Evolutionary conservation across 83 land plant species (phyloP).

Genomic region (Isoetes engelmannii): DNA sequence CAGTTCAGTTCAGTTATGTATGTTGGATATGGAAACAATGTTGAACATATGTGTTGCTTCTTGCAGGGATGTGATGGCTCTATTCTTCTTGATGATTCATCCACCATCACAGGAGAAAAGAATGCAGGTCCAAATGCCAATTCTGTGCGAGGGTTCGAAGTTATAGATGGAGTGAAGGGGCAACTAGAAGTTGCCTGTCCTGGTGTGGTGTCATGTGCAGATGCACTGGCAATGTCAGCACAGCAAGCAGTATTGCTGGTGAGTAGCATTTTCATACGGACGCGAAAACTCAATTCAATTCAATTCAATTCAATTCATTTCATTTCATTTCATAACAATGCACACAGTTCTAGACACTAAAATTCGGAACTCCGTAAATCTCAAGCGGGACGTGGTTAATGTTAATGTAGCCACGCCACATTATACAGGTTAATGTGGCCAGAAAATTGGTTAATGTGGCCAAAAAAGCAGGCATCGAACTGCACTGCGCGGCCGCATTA

Average conservation of each 20-base stretch:
- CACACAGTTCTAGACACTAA: too few species aligned
- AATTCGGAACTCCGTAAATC: too few species aligned
- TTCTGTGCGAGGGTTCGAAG: slow-evolving; percentile 44
- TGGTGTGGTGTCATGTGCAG: slow-evolving; percentile 43
- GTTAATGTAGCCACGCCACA: too few species aligned
- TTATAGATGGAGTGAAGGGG: slow-evolving; percentile 38
- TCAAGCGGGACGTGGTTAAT: too few species aligned
- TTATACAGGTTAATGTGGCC: too few species aligned
- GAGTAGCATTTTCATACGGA: neutral
- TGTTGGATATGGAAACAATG: neutral
- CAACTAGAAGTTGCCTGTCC: slow-evolving; percentile 41
- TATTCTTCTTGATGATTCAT: slow-evolving; percentile 36
- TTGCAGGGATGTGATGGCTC: slow-evolving; percentile 50
- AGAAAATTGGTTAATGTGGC: too few species aligned
- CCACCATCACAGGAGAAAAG: slow-evolving; percentile 36
- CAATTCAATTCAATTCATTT: too few species aligned
- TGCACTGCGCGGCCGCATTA: too few species aligned
- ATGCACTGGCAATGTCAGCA: slow-evolving; percentile 38
- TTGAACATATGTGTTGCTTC: slow-evolving; percentile 15
- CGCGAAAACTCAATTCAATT: too few species aligned
- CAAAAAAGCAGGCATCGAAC: too few species aligned
- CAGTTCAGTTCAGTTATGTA: neutral
- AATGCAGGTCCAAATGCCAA: slow-evolving; percentile 36
- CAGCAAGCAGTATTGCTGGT: slow-evolving; percentile 37
- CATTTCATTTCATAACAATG: too few species aligned